Conservation (phyloP, 257 asterid species). For the Primulina eburnea region DNA sequence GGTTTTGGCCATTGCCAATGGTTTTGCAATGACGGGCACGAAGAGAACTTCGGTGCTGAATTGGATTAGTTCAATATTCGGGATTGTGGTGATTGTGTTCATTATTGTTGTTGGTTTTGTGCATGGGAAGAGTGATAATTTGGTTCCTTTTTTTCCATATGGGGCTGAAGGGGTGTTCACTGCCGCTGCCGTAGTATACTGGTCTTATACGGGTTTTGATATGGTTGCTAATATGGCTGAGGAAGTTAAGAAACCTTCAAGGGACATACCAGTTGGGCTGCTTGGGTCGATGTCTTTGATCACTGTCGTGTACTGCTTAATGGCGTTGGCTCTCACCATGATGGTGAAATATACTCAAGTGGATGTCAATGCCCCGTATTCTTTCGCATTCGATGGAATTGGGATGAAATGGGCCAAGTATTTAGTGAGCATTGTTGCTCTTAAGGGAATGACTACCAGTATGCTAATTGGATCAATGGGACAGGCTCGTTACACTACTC, state of each 20-base stretch:
- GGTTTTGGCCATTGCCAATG: slow-evolving; percentile 53
- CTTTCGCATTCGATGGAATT: slow-evolving; percentile 63
- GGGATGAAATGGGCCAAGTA: slow-evolving; percentile 91
- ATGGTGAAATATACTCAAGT: slow-evolving; percentile 76
- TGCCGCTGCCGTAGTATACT: slow-evolving; percentile 86
- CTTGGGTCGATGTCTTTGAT: slow-evolving; percentile 90
- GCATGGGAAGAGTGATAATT: slow-evolving; percentile 50
- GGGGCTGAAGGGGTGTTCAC: slow-evolving; percentile 73
- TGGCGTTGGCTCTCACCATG: slow-evolving; percentile 64
- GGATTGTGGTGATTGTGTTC: slow-evolving; percentile 55
- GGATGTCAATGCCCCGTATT: slow-evolving; percentile 80
- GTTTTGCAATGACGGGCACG: slow-evolving; percentile 76
- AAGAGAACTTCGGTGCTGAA: slow-evolving; percentile 57
- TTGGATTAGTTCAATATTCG: slow-evolving; percentile 64
- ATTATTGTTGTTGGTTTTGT: slow-evolving; percentile 73
- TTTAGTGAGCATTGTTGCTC: slow-evolving; percentile 71
- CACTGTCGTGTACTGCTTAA: slow-evolving; percentile 71
- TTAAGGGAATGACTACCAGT: slow-evolving; percentile 96
- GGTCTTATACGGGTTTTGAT: slow-evolving; percentile 96
- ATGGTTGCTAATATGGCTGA: slow-evolving; percentile 98
- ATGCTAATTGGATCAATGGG: slow-evolving; percentile 96
- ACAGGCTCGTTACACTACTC: slow-evolving; percentile 95
- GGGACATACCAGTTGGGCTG: slow-evolving; percentile 81
- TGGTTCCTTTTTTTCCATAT: slow-evolving; percentile 69
- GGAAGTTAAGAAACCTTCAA: slow-evolving; percentile 78